These are phyloP conservation scores for Alternaria arborescens DNA, from an alignment of 2,329 filamentous ascomycete species.

Conservation along the genomic window DNA sequence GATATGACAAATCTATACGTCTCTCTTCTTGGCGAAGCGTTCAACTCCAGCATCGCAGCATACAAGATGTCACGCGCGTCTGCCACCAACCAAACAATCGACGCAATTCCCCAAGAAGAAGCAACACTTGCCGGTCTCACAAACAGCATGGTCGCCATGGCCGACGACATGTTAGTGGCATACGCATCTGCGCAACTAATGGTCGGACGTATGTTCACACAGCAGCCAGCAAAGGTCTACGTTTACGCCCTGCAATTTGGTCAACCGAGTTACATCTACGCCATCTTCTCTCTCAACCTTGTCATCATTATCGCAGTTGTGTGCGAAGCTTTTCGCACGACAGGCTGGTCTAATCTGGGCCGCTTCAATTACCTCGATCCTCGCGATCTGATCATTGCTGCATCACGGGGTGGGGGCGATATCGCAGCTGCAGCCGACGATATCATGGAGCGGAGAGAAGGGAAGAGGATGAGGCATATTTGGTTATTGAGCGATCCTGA, in stretches of 20 bases:
- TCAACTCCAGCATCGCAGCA: conserved; percentile 45
- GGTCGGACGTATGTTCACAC: conserved; percentile 33
- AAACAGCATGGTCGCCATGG: conserved; percentile 37
- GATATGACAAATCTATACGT: conserved; percentile 51
- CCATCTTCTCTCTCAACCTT: conserved; percentile 39
- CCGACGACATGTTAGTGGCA: conserved; percentile 40
- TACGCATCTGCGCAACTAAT: conserved; percentile 50
- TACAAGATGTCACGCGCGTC: conserved; percentile 34
- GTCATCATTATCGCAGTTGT: conserved; percentile 34
- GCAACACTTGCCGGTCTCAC: conserved; percentile 36
- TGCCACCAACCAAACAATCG: conserved; percentile 5
- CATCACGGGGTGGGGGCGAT: conserved; percentile 28
- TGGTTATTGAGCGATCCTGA: conserved; percentile 38
- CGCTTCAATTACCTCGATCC: conserved; percentile 44
- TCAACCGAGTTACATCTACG: conserved; percentile 40
- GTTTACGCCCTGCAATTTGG: conserved; percentile 36
- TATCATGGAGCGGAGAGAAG: conserved; percentile 20
- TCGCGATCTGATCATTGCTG: conserved; percentile 39
- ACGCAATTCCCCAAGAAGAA: conserved; percentile 27
- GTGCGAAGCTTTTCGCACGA: conserved; percentile 34
- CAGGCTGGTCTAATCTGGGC: conserved; percentile 33
- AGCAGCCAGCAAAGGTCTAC: conserved; percentile 25
- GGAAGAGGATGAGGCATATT: conserved; percentile 26
- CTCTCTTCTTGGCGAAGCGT: conserved; percentile 48
- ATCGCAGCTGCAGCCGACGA: conserved; percentile 33